Percentiles rank a stretch among this genome's conserved stretches.
Conservation (phyloP, 371 early-diverging fungal species). For the Apophysomyces variabilis region DNA sequence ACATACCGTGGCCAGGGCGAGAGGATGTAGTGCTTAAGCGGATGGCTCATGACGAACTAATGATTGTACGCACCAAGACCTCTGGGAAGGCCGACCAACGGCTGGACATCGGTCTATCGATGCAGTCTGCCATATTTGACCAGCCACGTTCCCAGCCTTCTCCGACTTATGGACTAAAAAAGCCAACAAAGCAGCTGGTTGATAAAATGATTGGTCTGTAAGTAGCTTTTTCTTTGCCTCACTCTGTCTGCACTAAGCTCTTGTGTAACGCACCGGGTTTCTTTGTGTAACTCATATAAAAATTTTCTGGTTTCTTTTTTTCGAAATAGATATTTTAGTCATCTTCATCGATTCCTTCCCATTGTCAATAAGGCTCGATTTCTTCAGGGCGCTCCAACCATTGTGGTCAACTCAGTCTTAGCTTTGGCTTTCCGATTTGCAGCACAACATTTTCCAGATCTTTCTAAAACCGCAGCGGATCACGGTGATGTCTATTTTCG, state of each 20-base stretch:
- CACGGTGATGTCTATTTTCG: constrained; percentile 44
- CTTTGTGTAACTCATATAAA: constrained; percentile 12
- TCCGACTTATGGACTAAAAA: constrained; percentile 11
- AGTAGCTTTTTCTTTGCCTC: constrained; percentile 4
- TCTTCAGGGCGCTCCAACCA: constrained; percentile 41
- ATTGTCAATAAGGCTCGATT: constrained; percentile 60
- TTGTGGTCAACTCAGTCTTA: constrained; percentile 53
- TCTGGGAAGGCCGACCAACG: constrained; percentile 27
- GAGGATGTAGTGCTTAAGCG: constrained; percentile 40
- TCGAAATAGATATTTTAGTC: constrained; percentile 50
- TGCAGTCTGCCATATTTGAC: constrained; percentile 39
- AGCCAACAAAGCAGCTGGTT: constrained; percentile 20
- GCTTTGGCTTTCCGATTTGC: constrained; percentile 56
- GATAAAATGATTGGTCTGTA: constrained; percentile 35
- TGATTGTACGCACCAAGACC: constrained; percentile 41
- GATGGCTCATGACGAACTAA: constrained; percentile 45
- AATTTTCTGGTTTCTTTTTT: constrained; percentile 8
- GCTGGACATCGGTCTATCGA: constrained; percentile 46
- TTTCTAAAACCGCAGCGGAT: constrained; percentile 35
- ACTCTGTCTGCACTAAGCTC: background rate
- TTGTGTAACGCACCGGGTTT: background rate
- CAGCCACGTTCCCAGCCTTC: constrained; percentile 16
- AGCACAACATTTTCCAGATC: constrained; percentile 30
- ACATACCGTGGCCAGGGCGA: constrained; percentile 45
- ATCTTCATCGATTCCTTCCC: constrained; percentile 62